Evolutionary conservation across 1,139 yeast species (phyloP).

Genomic region (Trichomonascaceae sp.): DNA sequence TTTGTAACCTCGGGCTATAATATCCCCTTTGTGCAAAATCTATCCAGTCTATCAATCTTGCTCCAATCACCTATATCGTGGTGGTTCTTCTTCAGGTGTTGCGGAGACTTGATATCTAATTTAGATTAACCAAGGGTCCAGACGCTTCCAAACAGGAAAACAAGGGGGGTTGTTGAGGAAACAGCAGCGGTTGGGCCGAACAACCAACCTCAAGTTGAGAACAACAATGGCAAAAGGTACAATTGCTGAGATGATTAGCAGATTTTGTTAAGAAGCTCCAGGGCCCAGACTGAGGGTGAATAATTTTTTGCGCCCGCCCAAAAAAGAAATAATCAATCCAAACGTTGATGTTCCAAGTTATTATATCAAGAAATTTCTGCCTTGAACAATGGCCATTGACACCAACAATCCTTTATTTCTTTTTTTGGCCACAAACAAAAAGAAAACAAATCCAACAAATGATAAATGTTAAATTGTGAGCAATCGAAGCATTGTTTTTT

Average conservation of each 20-base stretch:
- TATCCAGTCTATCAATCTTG: no score
- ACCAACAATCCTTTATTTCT: background rate
- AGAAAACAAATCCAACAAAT: background rate
- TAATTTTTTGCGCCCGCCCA: no score
- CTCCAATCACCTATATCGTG: no score
- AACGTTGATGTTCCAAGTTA: background rate
- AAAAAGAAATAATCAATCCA: background rate
- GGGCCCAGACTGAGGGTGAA: no score
- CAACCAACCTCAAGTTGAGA: background rate
- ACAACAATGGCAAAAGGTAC: no score
- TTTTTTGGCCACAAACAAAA: background rate
- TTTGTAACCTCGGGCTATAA: no score
- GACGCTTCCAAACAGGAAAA: constrained; percentile 3
- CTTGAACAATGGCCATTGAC: background rate
- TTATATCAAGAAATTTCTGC: background rate
- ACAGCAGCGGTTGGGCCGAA: background rate
- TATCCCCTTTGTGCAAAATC: no score
- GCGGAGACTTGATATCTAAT: background rate
- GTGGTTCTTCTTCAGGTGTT: background rate
- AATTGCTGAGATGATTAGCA: no score
- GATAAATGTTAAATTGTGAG: background rate
- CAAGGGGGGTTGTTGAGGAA: background rate
- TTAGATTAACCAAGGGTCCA: background rate
- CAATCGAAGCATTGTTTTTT: background rate
- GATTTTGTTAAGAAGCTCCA: no score